phyloP scores from a whole-genome alignment of 805 yeast genomes.

The Cyberlindnera saturnus region DNA sequence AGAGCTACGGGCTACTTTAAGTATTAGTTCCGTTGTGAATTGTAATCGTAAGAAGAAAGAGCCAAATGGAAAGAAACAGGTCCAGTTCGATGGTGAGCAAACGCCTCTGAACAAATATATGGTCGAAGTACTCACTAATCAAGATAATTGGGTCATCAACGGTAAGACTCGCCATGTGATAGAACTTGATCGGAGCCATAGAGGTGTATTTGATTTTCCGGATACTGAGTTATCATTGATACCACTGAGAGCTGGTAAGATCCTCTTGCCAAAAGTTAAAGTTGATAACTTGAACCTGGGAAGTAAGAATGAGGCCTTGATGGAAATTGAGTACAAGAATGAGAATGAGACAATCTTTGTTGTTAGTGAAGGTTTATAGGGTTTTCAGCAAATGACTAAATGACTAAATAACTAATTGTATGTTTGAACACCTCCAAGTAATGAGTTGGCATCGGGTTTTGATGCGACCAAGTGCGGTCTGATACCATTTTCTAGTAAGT shows the following conservation, averaged over 20 bases:
- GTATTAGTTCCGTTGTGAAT: slow-evolving; percentile 28
- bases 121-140: slow-evolving; percentile 42
- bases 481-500: slow-evolving; percentile 45
- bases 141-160: slow-evolving; percentile 75
- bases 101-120: slow-evolving; percentile 29
- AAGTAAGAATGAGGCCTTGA: slow-evolving; percentile 29
- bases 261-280: slow-evolving; percentile 58
- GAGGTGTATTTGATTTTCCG: slow-evolving; percentile 6
- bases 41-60: slow-evolving; percentile 1
- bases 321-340: slow-evolving; percentile 63
- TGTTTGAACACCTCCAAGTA: slow-evolving; percentile 32
- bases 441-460: slow-evolving; percentile 64
- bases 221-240: slow-evolving; percentile 43
- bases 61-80: slow-evolving; percentile 12
- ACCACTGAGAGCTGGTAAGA: slow-evolving; percentile 73
- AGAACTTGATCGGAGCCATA: slow-evolving; percentile 25
- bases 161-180: slow-evolving; percentile 60
- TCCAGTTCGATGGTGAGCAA: slow-evolving; percentile 17
- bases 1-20: slow-evolving; percentile 43
- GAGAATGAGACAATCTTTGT: slow-evolving; percentile 65
- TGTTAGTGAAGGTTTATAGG: slow-evolving; percentile 44
- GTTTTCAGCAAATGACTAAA: neutral
- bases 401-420: neutral
- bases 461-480: slow-evolving; percentile 57
- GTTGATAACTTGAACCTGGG: slow-evolving; percentile 30